Base-by-base conservation (phyloP, 2,329 filamentous ascomycete species). In the Neofusicoccum parvum region DNA sequence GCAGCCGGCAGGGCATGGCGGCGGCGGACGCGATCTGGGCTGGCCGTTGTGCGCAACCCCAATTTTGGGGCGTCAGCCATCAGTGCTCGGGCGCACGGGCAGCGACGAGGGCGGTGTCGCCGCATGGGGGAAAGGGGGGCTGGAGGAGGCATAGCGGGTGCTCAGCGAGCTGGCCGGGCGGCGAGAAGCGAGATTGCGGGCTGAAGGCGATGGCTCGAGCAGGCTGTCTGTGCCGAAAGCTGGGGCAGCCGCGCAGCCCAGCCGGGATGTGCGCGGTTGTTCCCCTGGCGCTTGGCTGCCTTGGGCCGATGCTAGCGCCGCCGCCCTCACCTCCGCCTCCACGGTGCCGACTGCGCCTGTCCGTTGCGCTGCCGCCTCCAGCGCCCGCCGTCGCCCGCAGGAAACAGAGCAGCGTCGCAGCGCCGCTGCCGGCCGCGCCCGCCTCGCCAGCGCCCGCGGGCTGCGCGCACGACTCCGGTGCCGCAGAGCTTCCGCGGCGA, bases 211-310 rank as follows among this genome's bases (percentile, higher is more conserved):
- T 5, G 27, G 6, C 6, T 5, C 27, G 27, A 5, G 27, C 27
- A 7, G 5, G 27, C 27, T 32, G 27, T 5, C 27, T 32, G 27
- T 32, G 27, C 27, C 27, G 15, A 37, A 32, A 32, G 56, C 41
- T 32, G 27, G 41, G 43, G 43, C 27, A 32, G 23, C 34, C 39
- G 53, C 27, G 53, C 34, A 41, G 17, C 36, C 51, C 27, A 15
- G 51, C 36, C 51, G 51, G 37, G 17, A 45, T 36, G 41, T 43
- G n/a, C 7, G 36, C 15, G 11, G 36, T 34, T 17, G 36, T 34
- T 58, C 56, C 56, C 56, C 56, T 60, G 56, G 56, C 56, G 56
- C 56, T 60, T 60, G 43, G 23, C 56, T 17, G 53, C 53, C n/a
- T 20, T 43, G 34, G 37, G 53, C 50, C 41, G 27, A 46, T 46